These are phyloP conservation scores for Mollisia scopiformis DNA, from an alignment of 2,329 filamentous ascomycete genomes.

Conservation along the genomic window DNA sequence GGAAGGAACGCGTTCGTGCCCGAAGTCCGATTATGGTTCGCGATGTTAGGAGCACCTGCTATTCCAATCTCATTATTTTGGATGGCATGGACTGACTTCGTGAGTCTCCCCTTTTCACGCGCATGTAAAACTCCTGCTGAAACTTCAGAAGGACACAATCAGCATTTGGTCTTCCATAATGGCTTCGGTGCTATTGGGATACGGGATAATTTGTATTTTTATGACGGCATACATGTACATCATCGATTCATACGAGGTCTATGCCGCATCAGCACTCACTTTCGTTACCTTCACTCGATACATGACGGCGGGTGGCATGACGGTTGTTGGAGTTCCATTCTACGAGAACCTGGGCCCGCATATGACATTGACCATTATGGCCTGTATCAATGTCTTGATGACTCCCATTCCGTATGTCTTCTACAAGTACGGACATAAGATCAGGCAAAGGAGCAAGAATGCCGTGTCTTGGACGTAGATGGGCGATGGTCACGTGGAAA, in stretches of 20 bases:
- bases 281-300: conserved; percentile 40
- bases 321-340: not conserved
- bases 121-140: conserved; percentile 7
- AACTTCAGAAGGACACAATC: conserved; percentile 31
- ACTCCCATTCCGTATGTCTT: conserved; percentile 45
- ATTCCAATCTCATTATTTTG: conserved; percentile 6
- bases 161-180: conserved; percentile 46
- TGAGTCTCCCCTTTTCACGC: not conserved
- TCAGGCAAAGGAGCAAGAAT: conserved; percentile 26
- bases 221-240: conserved; percentile 48
- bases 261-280: conserved; percentile 41
- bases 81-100: conserved; percentile 16
- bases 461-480: not conserved
- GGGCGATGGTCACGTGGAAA: too few relatives aligned
- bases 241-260: conserved; percentile 43
- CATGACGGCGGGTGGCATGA: conserved; percentile 16
- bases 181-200: conserved; percentile 44
- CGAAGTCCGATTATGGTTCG: conserved; percentile 8
- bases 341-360: conserved; percentile 43
- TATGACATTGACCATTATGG: conserved; percentile 45
- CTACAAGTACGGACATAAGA: conserved; percentile 38
- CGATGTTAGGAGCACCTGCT: conserved; percentile 9
- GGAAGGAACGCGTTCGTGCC: conserved; percentile 20
- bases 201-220: conserved; percentile 44
- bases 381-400: conserved; percentile 41